Conservation (phyloP, 1,139 yeast genomes). For the Pichia sp. region DNA sequence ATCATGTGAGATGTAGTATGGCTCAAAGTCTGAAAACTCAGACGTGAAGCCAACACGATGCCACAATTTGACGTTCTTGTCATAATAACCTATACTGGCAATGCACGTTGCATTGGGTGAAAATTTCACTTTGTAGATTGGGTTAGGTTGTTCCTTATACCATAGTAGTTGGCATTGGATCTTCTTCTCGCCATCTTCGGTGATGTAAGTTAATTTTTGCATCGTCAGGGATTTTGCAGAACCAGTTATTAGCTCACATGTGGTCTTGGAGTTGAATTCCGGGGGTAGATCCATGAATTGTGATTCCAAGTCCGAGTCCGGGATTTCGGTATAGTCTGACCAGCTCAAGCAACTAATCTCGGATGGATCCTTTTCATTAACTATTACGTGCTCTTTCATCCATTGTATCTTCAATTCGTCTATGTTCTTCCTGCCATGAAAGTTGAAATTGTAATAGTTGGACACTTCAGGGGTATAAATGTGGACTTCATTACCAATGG, state of each 20-base stretch:
- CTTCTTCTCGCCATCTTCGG: constrained; percentile 18
- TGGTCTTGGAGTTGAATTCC: constrained; percentile 27
- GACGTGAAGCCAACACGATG: constrained; percentile 63
- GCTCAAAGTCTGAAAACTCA: constrained; percentile 62
- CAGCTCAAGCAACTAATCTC: constrained; percentile 52
- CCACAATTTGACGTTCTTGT: constrained; percentile 72
- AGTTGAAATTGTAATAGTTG: constrained; percentile 27
- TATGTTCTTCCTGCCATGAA: constrained; percentile 25
- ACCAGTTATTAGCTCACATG: constrained; percentile 47
- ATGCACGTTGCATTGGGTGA: constrained; percentile 63
- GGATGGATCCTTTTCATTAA: constrained; percentile 29
- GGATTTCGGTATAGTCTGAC: constrained; percentile 42
- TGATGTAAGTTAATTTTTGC: constrained; percentile 34
- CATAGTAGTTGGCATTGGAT: constrained; percentile 38
- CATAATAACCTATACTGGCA: constrained; percentile 56
- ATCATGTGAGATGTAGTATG: constrained; percentile 62
- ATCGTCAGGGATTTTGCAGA: constrained; percentile 43
- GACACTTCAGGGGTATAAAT: constrained; percentile 39
- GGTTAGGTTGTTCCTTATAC: constrained; percentile 48
- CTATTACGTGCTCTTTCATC: constrained; percentile 34
- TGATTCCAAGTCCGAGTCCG: constrained; percentile 21
- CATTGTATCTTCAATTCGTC: constrained; percentile 32
- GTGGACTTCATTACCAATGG: constrained; percentile 30
- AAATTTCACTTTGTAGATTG: constrained; percentile 46
- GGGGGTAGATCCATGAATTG: constrained; percentile 25